Base-by-base conservation (phyloP, 2,329 filamentous ascomycete genomes). In the Pseudogymnoascus sp. region DNA sequence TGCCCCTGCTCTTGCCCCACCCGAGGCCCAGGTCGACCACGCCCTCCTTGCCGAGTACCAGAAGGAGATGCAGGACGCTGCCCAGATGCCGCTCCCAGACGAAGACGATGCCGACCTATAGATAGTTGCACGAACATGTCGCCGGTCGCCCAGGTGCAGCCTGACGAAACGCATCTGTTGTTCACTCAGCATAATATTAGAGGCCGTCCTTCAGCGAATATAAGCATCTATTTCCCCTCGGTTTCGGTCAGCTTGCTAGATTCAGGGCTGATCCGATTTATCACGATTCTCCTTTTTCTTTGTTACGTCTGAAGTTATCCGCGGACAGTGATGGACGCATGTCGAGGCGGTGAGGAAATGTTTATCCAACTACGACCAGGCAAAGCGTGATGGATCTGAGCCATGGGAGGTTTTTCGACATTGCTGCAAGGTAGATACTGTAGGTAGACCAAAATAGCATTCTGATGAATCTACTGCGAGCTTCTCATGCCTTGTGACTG, bases 1-100 rank as follows among this genome's bases (percentile, higher is more conserved):
- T 73, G 93, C 91, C 67, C 90, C 91, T 68, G 95, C 95, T 72
- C 88, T 99, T 72, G 95, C 93, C 70, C 95, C 95, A 72, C 93
- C 95, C 67, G 93, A 95, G 77, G 91, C 93, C 72, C 81, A 87
- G 76, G 91, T 99, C 78, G 91, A 97, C 80, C 84, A 89, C 79
- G 84, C 82, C 63, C 87, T 96, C 69, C 84, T 97, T 74, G 83
- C 85, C 71, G 78, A 91, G 81, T 96, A 96, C 84, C 82, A 88
- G 78, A 82, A 88, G 79, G 95, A 99, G 83, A 96, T 99, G 91
- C 79, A 85, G 67, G 84, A 83, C 61, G 95, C 95, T 68, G 86
- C 89, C 68, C 72, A 83, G 68, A 86, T 89, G 86, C 92, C 95
- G 74, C 90, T 99, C 73, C 95, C 95, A 70, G 93, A 92, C 75